Conservation (phyloP, 345 rosid genomes). For the Raphanus sativus region DNA sequence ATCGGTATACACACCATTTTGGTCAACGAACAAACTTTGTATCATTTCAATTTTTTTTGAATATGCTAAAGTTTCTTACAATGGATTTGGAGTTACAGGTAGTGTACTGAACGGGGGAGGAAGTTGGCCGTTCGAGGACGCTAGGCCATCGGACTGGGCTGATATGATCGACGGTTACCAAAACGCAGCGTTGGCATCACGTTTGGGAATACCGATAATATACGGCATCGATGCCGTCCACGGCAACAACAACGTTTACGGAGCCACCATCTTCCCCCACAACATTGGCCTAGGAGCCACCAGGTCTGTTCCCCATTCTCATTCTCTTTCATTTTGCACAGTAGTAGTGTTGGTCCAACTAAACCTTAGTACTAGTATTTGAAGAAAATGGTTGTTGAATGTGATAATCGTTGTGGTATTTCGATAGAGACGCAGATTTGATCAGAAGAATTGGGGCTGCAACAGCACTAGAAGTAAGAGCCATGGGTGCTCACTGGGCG, state of each 20-base stretch:
- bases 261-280: slow-evolving; percentile 89
- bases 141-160: slow-evolving; percentile 68
- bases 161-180: slow-evolving; percentile 82
- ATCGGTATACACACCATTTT: slow-evolving; percentile 16
- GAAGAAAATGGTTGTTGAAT: not conserved
- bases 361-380: not conserved
- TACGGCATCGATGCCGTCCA: slow-evolving; percentile 94
- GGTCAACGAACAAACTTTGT: not conserved
- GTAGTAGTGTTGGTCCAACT: not conserved
- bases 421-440: slow-evolving; percentile 67
- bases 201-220: slow-evolving; percentile 77
- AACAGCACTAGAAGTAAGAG: slow-evolving; percentile 90
- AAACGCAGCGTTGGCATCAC: slow-evolving; percentile 54
- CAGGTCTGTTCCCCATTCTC: slow-evolving; percentile 44
- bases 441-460: slow-evolving; percentile 65
- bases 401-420: not conserved
- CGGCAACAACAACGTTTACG: slow-evolving; percentile 76
- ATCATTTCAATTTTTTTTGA: not conserved
- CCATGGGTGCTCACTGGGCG: slow-evolving; percentile 75
- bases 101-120: slow-evolving; percentile 79
- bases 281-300: slow-evolving; percentile 87
- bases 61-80: not conserved
- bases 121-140: slow-evolving; percentile 62
- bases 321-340: not conserved
- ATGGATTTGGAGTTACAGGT: slow-evolving; percentile 45